Percentiles rank a stretch among this genome's conserved stretches.
phyloP scores from a whole-genome alignment of 129 eudicot genomes.

The Erigeron canadensis region DNA sequence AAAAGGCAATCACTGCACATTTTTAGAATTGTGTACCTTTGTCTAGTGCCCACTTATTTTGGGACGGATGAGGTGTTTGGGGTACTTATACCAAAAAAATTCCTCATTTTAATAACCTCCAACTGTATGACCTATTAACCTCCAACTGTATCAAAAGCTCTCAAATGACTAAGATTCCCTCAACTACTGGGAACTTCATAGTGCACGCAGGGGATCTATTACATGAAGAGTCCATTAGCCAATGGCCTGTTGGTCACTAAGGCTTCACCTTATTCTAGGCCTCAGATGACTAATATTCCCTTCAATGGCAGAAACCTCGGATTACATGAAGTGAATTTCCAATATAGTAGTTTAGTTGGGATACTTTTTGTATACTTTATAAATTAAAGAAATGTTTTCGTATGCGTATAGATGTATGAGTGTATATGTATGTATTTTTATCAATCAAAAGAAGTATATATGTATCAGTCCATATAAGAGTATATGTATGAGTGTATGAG shows the following conservation, averaged over 20 bases:
- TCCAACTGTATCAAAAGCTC: too few species aligned
- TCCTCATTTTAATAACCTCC: too few species aligned
- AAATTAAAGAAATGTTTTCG: not conserved
- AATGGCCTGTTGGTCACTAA: not conserved
- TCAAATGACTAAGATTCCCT: too few species aligned
- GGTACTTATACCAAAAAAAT: too few species aligned
- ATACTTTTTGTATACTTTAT: not conserved
- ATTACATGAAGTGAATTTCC: not conserved
- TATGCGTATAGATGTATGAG: not conserved
- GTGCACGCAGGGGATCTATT: too few species aligned
- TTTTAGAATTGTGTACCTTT: too few species aligned
- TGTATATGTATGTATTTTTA: not conserved
- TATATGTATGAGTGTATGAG: conserved; percentile 3
- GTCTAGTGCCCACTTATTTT: too few species aligned
- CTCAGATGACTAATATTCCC: conserved; percentile 19
- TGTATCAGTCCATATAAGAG: not conserved
- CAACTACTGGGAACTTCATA: too few species aligned
- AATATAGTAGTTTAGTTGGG: not conserved
- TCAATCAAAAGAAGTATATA: not conserved
- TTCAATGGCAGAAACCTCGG: conserved; percentile 7
- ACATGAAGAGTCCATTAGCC: conserved; percentile 11
- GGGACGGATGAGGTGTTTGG: too few species aligned
- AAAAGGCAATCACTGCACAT: too few species aligned
- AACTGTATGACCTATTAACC: too few species aligned
- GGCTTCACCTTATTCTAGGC: not conserved